Evolutionary conservation across 2,329 filamentous ascomycete species (phyloP), one percentile per base, ranked within the genome.

Genomic region (Diplodia intermedia): DNA sequence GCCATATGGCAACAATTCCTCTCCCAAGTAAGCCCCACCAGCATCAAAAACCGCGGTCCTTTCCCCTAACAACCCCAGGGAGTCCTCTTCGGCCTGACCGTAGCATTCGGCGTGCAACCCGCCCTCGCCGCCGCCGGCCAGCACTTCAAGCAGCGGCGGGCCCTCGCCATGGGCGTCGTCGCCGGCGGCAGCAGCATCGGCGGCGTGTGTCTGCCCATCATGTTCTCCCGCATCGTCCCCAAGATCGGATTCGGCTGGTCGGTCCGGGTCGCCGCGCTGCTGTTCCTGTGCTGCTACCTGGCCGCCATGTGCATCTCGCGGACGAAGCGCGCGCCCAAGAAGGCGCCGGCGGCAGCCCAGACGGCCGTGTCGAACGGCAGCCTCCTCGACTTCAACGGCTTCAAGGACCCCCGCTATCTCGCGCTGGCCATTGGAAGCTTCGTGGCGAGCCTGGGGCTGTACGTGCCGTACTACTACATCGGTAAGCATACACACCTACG

Each of bases 391-490:
- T 68, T 69, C 26, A 38, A 68, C n/a, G 68, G 68, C 11, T 69
- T 65, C 60, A 40, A 29, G 52, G 68, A 69, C 43, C 40, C 31
- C 1, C 23, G 65, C 8, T 69, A 69, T 43, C 50, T 52, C 18
- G 47, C 68, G 9, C 50, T 68, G 8, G 55, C 68, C 9, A 23
- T 69, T 23, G 65, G 68, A 33, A 62, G 53, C 7, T 69, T 69
- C 29, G 49, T 69, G 11, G 57, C 68, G 15, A 68, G 55, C 29
- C 53, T 69, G 40, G 68, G 68, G 14, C 40, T 56, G 18, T 69
- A 55, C 18, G 54, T 69, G 12, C 68, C 68, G 20, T 69, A 68
- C 31, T 69, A 68, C 57, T 69, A 69, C 40, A 69, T 69, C 29
- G 63, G 68, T 69, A 40, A n/a, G 57, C 60, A 26, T 26, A 26